phyloP scores from a whole-genome alignment of 2,329 filamentous ascomycete species.

The Hortaea sp. region DNA sequence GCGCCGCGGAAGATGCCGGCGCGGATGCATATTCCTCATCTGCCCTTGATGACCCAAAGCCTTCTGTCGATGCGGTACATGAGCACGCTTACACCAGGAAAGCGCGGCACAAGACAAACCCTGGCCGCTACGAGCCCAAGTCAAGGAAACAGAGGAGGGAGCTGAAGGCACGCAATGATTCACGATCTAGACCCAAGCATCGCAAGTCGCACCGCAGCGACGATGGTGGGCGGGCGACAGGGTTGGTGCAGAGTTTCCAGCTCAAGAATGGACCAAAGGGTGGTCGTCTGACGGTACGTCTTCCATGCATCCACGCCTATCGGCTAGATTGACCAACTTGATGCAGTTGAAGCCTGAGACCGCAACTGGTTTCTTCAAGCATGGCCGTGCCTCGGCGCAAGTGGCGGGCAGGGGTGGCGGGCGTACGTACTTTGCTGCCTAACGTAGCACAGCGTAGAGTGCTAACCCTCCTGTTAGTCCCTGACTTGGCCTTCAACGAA shows the following conservation, averaged over 20 bases:
- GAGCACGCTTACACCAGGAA: slow-evolving; percentile 29
- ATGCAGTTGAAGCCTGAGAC: slow-evolving; percentile 33
- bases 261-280: slow-evolving; percentile 35
- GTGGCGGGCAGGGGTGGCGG: slow-evolving; percentile 30
- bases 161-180: slow-evolving; percentile 11
- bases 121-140: slow-evolving; percentile 35
- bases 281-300: slow-evolving; percentile 36
- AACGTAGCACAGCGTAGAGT: slow-evolving; percentile 9
- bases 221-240: slow-evolving; percentile 26
- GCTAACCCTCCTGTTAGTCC: slow-evolving; percentile 30
- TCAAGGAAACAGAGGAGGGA: slow-evolving; percentile 23
- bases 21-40: neutral
- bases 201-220: slow-evolving; percentile 28
- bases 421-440: slow-evolving; percentile 22
- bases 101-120: slow-evolving; percentile 37
- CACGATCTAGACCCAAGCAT: slow-evolving; percentile 14
- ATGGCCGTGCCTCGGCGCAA: slow-evolving; percentile 38
- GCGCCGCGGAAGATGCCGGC: neutral
- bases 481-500: slow-evolving; percentile 42
- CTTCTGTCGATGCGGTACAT: too few relatives aligned
- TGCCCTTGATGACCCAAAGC: too few relatives aligned
- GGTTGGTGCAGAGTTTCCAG: slow-evolving; percentile 33
- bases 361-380: slow-evolving; percentile 38
- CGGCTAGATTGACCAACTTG: slow-evolving; percentile 1
- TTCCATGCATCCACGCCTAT: neutral